Conservation (phyloP, 2,329 filamentous ascomycete genomes). For the Tympanopsis confertula region DNA sequence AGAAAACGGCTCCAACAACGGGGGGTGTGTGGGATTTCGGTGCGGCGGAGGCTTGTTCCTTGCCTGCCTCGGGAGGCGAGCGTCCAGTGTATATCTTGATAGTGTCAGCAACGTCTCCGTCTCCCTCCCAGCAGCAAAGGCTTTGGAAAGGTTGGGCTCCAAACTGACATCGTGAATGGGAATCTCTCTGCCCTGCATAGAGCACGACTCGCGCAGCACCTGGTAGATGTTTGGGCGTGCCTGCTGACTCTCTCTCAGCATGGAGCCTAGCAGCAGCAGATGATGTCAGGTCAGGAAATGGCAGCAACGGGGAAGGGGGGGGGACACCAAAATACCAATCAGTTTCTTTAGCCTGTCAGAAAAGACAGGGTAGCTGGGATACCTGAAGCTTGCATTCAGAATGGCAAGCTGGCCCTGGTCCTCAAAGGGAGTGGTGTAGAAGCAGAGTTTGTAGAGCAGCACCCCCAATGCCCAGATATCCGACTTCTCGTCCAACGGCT, state of each 20-base stretch:
- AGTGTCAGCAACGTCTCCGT: no score
- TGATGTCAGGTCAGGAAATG: neutral
- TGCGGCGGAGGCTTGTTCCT: constrained; percentile 45
- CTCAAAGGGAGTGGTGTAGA: constrained; percentile 97
- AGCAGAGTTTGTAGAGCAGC: constrained; percentile 92
- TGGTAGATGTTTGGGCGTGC: constrained; percentile 85
- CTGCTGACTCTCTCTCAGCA: constrained; percentile 76
- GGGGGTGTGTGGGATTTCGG: constrained; percentile 40
- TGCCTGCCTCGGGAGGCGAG: constrained; percentile 49
- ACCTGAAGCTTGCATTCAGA: constrained; percentile 88
- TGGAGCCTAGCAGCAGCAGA: constrained; percentile 49
- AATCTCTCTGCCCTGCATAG: constrained; percentile 75
- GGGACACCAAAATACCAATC: constrained; percentile 53
- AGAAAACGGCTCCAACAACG: constrained; percentile 72
- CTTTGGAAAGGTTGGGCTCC: no score
- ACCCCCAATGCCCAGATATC: constrained; percentile 97
- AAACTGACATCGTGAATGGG: constrained; percentile 78
- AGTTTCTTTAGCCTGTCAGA: constrained; percentile 81
- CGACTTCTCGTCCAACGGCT: constrained; percentile 94
- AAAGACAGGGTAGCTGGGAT: constrained; percentile 76
- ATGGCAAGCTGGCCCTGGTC: constrained; percentile 96
- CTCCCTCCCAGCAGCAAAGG: no score
- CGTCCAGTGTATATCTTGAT: no score
- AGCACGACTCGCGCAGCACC: constrained; percentile 73
- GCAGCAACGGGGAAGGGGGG: neutral